These are phyloP conservation scores for Phytophthora brassicae DNA, from an alignment of 352 stramenopile species.

Conservation along the genomic window DNA sequence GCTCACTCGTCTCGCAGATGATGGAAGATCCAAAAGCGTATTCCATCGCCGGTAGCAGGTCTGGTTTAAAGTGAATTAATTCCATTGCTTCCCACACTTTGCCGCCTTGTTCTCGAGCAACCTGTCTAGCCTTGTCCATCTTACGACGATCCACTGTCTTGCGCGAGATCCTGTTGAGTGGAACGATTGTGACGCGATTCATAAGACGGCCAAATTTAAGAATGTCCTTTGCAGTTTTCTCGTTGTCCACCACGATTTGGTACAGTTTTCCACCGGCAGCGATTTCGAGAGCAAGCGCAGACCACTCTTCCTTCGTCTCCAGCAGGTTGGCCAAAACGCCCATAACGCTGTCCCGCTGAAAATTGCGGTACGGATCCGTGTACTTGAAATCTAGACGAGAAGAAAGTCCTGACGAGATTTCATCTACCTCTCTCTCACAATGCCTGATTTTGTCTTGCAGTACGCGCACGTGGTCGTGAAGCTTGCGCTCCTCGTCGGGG, in stretches of 20 bases:
- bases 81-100: slow-evolving; percentile 94
- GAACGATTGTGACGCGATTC: slow-evolving; percentile 98
- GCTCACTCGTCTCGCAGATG: slow-evolving; percentile 95
- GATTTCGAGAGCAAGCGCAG: slow-evolving; percentile 97
- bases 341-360: slow-evolving; percentile 96
- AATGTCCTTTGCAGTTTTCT: slow-evolving; percentile 97
- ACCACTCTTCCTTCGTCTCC: slow-evolving; percentile 92
- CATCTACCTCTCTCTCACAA: slow-evolving; percentile 90
- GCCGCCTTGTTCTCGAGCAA: slow-evolving; percentile 89
- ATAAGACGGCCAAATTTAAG: slow-evolving; percentile 96
- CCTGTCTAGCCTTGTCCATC: slow-evolving; percentile 77
- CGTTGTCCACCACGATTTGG: slow-evolving; percentile 99
- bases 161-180: slow-evolving; percentile 96
- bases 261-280: slow-evolving; percentile 97
- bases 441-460: slow-evolving; percentile 66
- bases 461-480: slow-evolving; percentile 60
- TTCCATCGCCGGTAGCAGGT: slow-evolving; percentile 95
- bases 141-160: slow-evolving; percentile 74
- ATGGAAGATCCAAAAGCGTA: slow-evolving; percentile 99
- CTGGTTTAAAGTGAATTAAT: slow-evolving; percentile 96
- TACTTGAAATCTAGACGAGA: slow-evolving; percentile 97
- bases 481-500: slow-evolving; percentile 63
- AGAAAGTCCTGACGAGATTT: slow-evolving; percentile 91
- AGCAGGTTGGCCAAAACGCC: slow-evolving; percentile 97
- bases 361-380: slow-evolving; percentile 92